Percentiles rank a stretch among this genome's conserved stretches.
phyloP scores from a whole-genome alignment of 176 grass and related monocot genomes.

The Dendrocalamus sinicus region DNA sequence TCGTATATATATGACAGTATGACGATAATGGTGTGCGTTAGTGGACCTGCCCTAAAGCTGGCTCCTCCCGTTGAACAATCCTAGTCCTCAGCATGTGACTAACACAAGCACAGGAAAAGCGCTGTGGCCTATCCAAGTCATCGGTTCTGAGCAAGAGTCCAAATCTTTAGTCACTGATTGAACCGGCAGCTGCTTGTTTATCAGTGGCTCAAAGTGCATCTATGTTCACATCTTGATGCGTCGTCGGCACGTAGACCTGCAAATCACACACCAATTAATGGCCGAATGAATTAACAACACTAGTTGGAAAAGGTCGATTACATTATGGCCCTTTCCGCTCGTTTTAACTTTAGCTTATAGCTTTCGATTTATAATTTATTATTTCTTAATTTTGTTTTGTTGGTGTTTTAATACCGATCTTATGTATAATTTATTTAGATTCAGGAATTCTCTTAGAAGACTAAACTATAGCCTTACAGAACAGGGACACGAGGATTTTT shows the following conservation, averaged over 20 bases:
- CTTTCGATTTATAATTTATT: too few species aligned
- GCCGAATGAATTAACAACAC: background rate
- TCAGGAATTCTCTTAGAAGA: too few species aligned
- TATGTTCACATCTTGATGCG: background rate
- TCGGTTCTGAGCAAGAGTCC: constrained; percentile 1
- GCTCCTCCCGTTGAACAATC: background rate
- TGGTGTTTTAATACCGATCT: too few species aligned
- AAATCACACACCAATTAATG: background rate
- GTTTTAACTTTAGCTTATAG: too few species aligned
- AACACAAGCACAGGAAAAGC: constrained; percentile 8
- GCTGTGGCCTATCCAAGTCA: background rate
- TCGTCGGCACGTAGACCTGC: background rate
- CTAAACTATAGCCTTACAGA: too few species aligned
- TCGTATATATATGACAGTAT: background rate
- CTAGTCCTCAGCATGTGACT: constrained; percentile 24
- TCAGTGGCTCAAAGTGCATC: background rate
- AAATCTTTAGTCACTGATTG: background rate
- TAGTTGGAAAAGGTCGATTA: background rate
- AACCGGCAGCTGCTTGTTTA: background rate
- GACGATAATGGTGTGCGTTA: constrained; percentile 15
- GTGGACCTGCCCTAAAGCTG: background rate
- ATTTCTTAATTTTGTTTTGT: too few species aligned
- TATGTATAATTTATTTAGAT: too few species aligned
- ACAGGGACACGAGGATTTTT: too few species aligned
- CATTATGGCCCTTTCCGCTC: background rate